Evolutionary conservation across 768 basidiomycete genomes (phyloP), one percentile per base, ranked within the genome.

Genomic region (Serendipita sp.): DNA sequence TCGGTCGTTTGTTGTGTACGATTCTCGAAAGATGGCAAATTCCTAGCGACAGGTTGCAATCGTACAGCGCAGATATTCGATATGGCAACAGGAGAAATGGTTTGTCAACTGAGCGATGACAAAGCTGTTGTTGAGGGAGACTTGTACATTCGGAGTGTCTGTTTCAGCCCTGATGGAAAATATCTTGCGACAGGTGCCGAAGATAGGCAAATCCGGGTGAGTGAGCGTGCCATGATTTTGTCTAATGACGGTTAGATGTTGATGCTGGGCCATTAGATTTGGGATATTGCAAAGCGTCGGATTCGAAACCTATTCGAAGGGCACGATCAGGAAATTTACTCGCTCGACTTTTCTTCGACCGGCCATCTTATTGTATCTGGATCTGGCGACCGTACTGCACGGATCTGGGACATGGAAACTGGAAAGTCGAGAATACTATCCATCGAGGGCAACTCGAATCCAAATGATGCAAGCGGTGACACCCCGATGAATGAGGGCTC

Each of bases 61-160:
- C 81, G 91, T 46, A 91, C 91, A 0, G 91, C 93, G 18, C 93
- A 96, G 74, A 93, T 98, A 65, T 97, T 89, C 73, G 91, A 97
- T 72, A 88, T 88, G 32, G 88, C 88, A 75, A 87, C 89, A 0
- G 94, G 94, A 4, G 73, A 71, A 0, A 91, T 90, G 76, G 86
- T 86, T 35, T 92, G 93, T 92, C 68, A 64, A 84, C 68, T 46
- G 7, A 51, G 23, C 54, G 91, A 95, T 75, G 88, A 91, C 65
- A 73, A 76, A n/a, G 83, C 83, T 2, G 82, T 78, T 63, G 85
- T 86, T 70, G 77, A 81, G 32, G 88, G 86, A 41, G 93, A 95
- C 73, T 75, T 94, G 67, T 98, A 97, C 74, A 95, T 89, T 67
- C 80, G 91, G 54, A 89, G 88, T 70, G 88, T 91, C 16, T 87